Percentiles rank a stretch among this genome's conserved stretches.
phyloP scores from a whole-genome alignment of 129 eudicot genomes.

The Lactuca sativa region DNA sequence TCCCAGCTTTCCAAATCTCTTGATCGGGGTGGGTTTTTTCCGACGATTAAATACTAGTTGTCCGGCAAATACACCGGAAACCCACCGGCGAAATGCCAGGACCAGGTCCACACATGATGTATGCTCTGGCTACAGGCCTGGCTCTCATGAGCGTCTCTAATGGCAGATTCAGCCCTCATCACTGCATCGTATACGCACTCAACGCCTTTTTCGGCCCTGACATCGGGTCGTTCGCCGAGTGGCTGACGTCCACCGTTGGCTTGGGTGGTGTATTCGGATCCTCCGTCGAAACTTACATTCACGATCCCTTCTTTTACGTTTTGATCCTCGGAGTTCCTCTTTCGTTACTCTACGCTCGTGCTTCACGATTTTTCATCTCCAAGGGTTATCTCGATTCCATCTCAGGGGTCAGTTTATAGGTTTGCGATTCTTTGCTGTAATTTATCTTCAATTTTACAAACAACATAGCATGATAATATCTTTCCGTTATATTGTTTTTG shows the following conservation, averaged over 20 bases:
- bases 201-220: conserved; percentile 99
- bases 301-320: conserved; percentile 77
- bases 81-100: conserved; percentile 64
- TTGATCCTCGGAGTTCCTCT: conserved; percentile 74
- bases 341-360: conserved; percentile 61
- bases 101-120: conserved; percentile 98
- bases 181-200: conserved; percentile 73
- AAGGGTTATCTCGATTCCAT: conserved; percentile 67
- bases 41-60: not conserved
- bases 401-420: conserved; percentile 65
- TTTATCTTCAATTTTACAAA: not conserved
- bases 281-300: conserved; percentile 58
- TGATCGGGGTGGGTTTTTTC: conserved; percentile 4
- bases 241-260: conserved; percentile 80
- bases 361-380: conserved; percentile 46
- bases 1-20: not conserved
- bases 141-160: conserved; percentile 64
- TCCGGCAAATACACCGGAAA: conserved; percentile 6
- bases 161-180: conserved; percentile 92
- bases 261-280: conserved; percentile 53
- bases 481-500: not conserved
- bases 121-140: conserved; percentile 64
- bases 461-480: not conserved
- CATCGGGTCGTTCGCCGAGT: conserved; percentile 86
- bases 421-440: not conserved